Evolutionary conservation across 306 rosid species (phyloP).

Genomic region (Cucumis cinereus): DNA sequence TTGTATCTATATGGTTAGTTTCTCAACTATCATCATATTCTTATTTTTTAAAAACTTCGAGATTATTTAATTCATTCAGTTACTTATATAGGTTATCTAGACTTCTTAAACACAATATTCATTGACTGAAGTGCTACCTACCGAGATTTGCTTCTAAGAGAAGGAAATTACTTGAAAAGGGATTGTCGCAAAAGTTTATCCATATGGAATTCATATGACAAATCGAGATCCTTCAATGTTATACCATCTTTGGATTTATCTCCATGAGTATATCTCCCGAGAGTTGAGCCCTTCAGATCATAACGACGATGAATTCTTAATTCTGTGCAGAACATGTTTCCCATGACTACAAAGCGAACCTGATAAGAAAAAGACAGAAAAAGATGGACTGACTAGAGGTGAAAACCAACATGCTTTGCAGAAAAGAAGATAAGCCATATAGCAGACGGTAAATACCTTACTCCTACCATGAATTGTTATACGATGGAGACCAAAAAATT

Average conservation of each 20-base stretch:
- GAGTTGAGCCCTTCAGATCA: conserved; percentile 86
- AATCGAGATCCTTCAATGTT: conserved; percentile 86
- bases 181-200: conserved; percentile 80
- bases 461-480: conserved; percentile 63
- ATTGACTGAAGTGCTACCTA: neutral
- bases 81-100: neutral
- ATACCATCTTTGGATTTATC: conserved; percentile 46
- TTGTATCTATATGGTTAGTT: neutral
- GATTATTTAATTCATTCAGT: neutral
- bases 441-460: conserved; percentile 44
- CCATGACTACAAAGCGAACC: conserved; percentile 99
- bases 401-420: conserved; percentile 5
- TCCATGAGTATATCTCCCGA: conserved; percentile 59
- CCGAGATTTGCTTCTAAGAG: neutral
- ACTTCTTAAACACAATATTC: neutral
- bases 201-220: conserved; percentile 73
- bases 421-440: conserved; percentile 14
- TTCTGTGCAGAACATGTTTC: conserved; percentile 93
- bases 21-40: neutral
- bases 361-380: conserved; percentile 26
- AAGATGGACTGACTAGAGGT: conserved; percentile 6
- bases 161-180: conserved; percentile 53
- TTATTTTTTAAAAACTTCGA: neutral
- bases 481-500: conserved; percentile 83
- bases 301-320: conserved; percentile 77